Percentiles rank a stretch among this genome's conserved stretches.
Evolutionary conservation across 2,329 filamentous ascomycete species (phyloP).

Genomic region (Penicillium sclerotigenum): DNA sequence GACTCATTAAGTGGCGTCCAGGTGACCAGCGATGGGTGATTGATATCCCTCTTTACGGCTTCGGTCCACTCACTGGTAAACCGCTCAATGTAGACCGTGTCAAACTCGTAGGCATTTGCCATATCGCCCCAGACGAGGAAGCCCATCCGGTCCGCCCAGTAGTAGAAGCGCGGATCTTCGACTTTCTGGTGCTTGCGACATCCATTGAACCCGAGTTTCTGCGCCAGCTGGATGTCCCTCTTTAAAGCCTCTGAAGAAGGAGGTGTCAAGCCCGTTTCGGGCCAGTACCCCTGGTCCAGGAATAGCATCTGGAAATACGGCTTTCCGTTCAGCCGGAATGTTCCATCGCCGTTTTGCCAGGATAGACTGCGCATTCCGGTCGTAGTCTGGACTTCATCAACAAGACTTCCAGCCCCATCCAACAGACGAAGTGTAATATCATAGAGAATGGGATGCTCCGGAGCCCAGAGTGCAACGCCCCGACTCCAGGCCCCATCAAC

Average conservation of each 20-base stretch:
- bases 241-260: constrained; percentile 65
- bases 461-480: constrained; percentile 65
- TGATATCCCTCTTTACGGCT: constrained; percentile 61
- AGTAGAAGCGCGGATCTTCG: constrained; percentile 64
- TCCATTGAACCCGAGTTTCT: constrained; percentile 66
- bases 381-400: constrained; percentile 58
- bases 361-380: constrained; percentile 60
- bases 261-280: constrained; percentile 63
- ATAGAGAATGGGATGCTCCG: constrained; percentile 61
- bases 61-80: constrained; percentile 65
- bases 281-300: constrained; percentile 70
- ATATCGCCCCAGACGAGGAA: constrained; percentile 69
- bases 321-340: constrained; percentile 63
- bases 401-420: constrained; percentile 25
- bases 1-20: constrained; percentile 66
- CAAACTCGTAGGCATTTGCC: constrained; percentile 64
- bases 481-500: constrained; percentile 53
- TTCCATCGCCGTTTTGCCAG: constrained; percentile 58
- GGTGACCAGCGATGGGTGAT: constrained; percentile 61
- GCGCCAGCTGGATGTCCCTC: constrained; percentile 61
- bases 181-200: constrained; percentile 67
- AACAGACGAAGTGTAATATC: constrained; percentile 57
- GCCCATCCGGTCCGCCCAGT: constrained; percentile 64
- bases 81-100: constrained; percentile 54
- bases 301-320: constrained; percentile 66